These are phyloP conservation scores for Hortaea werneckii DNA, from an alignment of 2,329 filamentous ascomycete genomes.

Conservation along the genomic window DNA sequence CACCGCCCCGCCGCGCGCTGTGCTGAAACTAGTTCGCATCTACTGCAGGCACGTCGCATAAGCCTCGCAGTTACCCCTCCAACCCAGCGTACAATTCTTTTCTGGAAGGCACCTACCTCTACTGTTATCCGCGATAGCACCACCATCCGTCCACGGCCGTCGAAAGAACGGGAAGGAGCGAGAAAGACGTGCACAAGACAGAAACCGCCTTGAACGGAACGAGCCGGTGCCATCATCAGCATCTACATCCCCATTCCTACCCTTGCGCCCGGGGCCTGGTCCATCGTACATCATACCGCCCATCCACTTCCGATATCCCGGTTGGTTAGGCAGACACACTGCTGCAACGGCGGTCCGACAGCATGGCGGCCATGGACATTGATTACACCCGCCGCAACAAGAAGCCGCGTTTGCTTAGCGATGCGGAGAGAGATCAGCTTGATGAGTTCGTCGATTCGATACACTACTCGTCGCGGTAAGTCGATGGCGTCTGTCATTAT, in stretches of 20 bases:
- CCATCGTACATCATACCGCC: too few species aligned
- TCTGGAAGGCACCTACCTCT: background rate
- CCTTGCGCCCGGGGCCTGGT: too few species aligned
- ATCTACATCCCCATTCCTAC: too few species aligned
- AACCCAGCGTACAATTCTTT: background rate
- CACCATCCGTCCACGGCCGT: background rate
- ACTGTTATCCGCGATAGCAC: background rate
- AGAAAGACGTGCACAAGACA: too few species aligned
- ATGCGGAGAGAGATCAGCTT: constrained; percentile 69
- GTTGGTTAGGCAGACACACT: too few species aligned
- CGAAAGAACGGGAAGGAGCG: too few species aligned
- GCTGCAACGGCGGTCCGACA: too few species aligned
- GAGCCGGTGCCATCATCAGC: too few species aligned
- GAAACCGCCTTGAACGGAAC: too few species aligned
- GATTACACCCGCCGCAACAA: constrained; percentile 81
- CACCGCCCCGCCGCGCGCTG: background rate
- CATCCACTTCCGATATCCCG: too few species aligned
- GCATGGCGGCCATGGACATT: constrained; percentile 42
- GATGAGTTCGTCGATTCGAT: constrained; percentile 91
- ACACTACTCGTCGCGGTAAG: constrained; percentile 85
- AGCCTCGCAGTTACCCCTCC: background rate
- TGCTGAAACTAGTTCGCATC: background rate
- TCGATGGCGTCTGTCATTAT: constrained; percentile 3
- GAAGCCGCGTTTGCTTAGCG: constrained; percentile 67
- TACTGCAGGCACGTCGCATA: background rate